phyloP scores from a whole-genome alignment of 2,329 filamentous ascomycete species.

The Fusarium anthophilum region DNA sequence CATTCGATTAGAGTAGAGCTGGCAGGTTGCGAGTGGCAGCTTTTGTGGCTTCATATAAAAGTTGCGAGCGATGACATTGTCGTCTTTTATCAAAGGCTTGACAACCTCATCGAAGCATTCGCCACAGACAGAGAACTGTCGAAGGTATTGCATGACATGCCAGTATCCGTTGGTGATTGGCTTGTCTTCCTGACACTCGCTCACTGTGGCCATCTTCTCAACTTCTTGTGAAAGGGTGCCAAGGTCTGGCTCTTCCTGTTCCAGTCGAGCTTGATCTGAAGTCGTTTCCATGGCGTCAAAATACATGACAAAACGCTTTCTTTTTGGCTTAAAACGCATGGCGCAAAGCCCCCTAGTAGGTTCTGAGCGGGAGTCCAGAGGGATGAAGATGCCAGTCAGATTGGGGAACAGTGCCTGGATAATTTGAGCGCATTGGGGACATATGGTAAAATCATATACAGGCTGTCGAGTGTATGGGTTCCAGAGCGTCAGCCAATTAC shows the following conservation, averaged over 20 bases:
- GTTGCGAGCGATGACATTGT: constrained; percentile 66
- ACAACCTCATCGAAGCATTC: constrained; percentile 87
- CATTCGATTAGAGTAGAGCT: constrained; percentile 85
- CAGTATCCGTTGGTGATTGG: constrained; percentile 71
- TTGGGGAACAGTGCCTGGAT: constrained; percentile 79
- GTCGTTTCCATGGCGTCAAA: constrained; percentile 69
- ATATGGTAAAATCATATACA: constrained; percentile 78
- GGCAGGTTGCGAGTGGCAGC: constrained; percentile 69
- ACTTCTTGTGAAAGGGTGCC: constrained; percentile 71
- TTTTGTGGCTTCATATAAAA: constrained; percentile 71
- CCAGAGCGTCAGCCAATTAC: constrained; percentile 79
- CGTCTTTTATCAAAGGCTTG: constrained; percentile 69
- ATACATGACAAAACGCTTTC: constrained; percentile 66
- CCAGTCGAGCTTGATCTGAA: constrained; percentile 60
- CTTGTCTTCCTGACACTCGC: constrained; percentile 74
- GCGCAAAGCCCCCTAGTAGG: constrained; percentile 69
- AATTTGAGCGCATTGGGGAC: constrained; percentile 76
- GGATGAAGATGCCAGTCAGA: constrained; percentile 72
- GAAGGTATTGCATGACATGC: constrained; percentile 80
- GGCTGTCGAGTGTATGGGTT: constrained; percentile 72
- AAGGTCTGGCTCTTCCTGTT: constrained; percentile 62
- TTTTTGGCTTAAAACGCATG: constrained; percentile 66
- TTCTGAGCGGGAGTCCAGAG: constrained; percentile 57
- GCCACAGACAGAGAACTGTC: constrained; percentile 83
- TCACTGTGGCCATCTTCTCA: constrained; percentile 63